Evolutionary conservation across 1,139 yeast genomes (phyloP).

Genomic region (Hanseniaspora sp.): DNA sequence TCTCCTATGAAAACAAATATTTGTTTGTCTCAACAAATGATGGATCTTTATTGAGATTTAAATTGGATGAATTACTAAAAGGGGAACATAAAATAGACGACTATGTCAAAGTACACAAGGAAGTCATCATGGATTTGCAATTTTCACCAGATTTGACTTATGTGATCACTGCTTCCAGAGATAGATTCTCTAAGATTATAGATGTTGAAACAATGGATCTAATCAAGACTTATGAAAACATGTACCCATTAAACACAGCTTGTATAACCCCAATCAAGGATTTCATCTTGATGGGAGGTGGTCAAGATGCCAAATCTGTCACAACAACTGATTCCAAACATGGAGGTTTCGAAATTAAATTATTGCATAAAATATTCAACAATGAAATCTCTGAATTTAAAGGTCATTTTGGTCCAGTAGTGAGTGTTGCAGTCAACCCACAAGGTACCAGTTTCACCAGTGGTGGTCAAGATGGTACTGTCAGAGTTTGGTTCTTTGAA

Average conservation of each 20-base stretch:
- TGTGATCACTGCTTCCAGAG: constrained; percentile 87
- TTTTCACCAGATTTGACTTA: constrained; percentile 79
- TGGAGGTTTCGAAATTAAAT: constrained; percentile 95
- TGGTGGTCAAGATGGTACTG: constrained; percentile 97
- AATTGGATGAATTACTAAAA: constrained; percentile 36
- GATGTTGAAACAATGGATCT: constrained; percentile 67
- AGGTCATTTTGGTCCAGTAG: constrained; percentile 98
- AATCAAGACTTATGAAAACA: constrained; percentile 70
- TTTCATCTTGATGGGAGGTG: constrained; percentile 91
- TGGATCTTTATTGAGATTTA: constrained; percentile 59
- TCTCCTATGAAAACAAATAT: constrained; percentile 66
- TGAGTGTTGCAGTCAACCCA: constrained; percentile 88
- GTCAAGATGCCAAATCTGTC: constrained; percentile 97
- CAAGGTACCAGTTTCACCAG: constrained; percentile 86
- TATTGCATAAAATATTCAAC: constrained; percentile 86
- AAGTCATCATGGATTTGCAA: constrained; percentile 76
- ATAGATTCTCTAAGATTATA: constrained; percentile 70
- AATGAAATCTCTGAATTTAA: constrained; percentile 95
- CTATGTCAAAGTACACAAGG: constrained; percentile 60
- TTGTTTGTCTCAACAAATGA: constrained; percentile 83
- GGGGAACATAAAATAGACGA: constrained; percentile 46
- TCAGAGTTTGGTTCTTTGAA: constrained; percentile 88
- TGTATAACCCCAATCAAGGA: constrained; percentile 88
- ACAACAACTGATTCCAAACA: constrained; percentile 89
- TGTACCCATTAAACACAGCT: constrained; percentile 93